phyloP scores from a whole-genome alignment of 202 grass and related monocot genomes.

The Schoenoplectus tabernaemontani region DNA sequence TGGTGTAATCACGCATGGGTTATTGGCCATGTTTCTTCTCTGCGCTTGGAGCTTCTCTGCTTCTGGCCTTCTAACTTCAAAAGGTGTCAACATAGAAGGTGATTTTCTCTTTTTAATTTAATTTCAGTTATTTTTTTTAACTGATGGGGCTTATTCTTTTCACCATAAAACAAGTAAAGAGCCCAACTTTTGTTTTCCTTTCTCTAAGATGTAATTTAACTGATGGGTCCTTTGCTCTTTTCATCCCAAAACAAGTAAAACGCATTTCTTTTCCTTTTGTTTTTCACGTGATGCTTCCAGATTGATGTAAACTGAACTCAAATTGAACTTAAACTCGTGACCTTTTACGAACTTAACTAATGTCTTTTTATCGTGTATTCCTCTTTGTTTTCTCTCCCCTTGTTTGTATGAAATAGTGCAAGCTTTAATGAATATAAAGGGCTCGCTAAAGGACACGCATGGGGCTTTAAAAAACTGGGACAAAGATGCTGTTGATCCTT shows the following conservation, averaged over 20 bases:
- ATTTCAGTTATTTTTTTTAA: background rate
- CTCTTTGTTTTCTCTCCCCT: constrained; percentile 10
- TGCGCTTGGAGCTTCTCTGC: constrained; percentile 30
- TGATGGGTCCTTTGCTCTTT: background rate
- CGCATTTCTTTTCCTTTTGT: background rate
- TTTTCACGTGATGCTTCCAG: background rate
- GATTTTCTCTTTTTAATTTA: background rate
- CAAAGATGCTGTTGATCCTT: constrained; percentile 68
- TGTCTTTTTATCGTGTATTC: background rate
- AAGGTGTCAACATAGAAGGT: constrained; percentile 40
- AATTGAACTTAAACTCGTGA: background rate
- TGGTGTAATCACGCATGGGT: background rate
- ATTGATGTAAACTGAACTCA: background rate
- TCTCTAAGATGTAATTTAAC: background rate
- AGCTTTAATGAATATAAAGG: constrained; percentile 71
- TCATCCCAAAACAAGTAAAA: background rate
- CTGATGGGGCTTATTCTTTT: background rate
- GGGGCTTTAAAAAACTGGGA: constrained; percentile 75
- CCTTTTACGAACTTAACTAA: background rate
- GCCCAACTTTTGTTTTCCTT: background rate
- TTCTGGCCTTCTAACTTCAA: constrained; percentile 43
- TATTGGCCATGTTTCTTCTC: constrained; percentile 27
- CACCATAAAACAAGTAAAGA: background rate
- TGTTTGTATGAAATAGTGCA: constrained; percentile 35
- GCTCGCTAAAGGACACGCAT: constrained; percentile 51